These are phyloP conservation scores for Sutorius eximius DNA, from an alignment of 1,284 basidiomycete genomes.

Conservation along the genomic window DNA sequence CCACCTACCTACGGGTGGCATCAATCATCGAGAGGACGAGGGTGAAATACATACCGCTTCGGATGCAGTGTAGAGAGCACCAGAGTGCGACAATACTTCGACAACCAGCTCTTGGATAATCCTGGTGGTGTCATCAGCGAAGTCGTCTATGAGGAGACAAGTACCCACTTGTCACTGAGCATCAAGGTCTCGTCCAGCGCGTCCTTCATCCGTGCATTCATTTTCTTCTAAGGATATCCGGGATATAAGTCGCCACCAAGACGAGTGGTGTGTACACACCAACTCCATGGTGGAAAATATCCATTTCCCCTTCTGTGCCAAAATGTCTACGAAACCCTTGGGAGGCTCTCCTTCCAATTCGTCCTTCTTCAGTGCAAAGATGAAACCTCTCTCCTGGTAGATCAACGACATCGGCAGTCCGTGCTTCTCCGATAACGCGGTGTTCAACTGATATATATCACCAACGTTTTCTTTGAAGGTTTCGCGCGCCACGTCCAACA, in stretches of 20 bases:
- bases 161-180: conserved; percentile 69
- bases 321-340: conserved; percentile 67
- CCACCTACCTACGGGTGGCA: conserved; percentile 49
- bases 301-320: conserved; percentile 67
- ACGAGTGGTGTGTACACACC: conserved; percentile 43
- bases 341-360: conserved; percentile 67
- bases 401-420: conserved; percentile 62
- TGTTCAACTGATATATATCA: conserved; percentile 75
- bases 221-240: conserved; percentile 55
- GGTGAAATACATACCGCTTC: conserved; percentile 63
- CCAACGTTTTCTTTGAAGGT: conserved; percentile 89
- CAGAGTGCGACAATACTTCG: conserved; percentile 64
- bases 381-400: conserved; percentile 72
- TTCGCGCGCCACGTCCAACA: conserved; percentile 90
- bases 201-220: conserved; percentile 83
- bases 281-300: conserved; percentile 79
- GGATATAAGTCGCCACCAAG: neutral
- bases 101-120: conserved; percentile 72
- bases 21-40: neutral
- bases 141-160: neutral
- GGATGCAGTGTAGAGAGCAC: conserved; percentile 81
- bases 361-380: conserved; percentile 66
- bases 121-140: conserved; percentile 37
- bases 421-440: conserved; percentile 57
- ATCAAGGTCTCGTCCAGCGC: conserved; percentile 80